A percentile compares a stretch with the other conserved stretches of the same genome.
Evolutionary conservation across 139 green algal species (phyloP).

Genomic region (Coccomyxa sp.): DNA sequence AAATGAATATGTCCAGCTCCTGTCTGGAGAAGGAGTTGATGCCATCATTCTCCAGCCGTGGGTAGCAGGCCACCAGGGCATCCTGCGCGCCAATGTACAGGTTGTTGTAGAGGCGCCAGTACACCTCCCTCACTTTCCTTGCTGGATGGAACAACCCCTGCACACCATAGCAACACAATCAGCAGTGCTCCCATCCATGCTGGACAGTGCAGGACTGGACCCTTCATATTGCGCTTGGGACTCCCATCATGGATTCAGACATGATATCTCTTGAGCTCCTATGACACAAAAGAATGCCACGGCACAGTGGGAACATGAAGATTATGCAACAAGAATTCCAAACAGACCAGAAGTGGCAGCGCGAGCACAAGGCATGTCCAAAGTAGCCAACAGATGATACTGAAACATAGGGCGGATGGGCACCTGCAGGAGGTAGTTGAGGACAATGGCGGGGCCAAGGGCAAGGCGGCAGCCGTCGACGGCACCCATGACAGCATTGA

Average conservation of each 20-base stretch:
- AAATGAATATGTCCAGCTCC: slow-evolving; percentile 94
- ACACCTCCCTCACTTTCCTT: slow-evolving; percentile 88
- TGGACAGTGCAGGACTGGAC: too few relatives aligned
- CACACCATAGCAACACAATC: background rate
- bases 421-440: slow-evolving; percentile 86
- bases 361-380: too few relatives aligned
- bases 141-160: slow-evolving; percentile 94
- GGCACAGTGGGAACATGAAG: too few relatives aligned
- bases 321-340: too few relatives aligned
- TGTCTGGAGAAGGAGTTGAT: slow-evolving; percentile 81
- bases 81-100: slow-evolving; percentile 94
- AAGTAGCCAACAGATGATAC: background rate
- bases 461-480: slow-evolving; percentile 88
- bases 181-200: too few relatives aligned
- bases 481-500: slow-evolving; percentile 87
- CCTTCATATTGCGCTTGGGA: too few relatives aligned
- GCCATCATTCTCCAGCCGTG: slow-evolving; percentile 63
- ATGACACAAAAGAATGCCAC: too few relatives aligned
- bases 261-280: too few relatives aligned
- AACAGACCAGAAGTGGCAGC: too few relatives aligned
- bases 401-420: background rate
- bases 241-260: too few relatives aligned
- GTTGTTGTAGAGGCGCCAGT: slow-evolving; percentile 99
- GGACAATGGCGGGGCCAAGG: slow-evolving; percentile 77
- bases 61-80: slow-evolving; percentile 74